These are phyloP conservation scores for Irpex sp. DNA, from an alignment of 1,284 basidiomycete species.

Conservation along the genomic window DNA sequence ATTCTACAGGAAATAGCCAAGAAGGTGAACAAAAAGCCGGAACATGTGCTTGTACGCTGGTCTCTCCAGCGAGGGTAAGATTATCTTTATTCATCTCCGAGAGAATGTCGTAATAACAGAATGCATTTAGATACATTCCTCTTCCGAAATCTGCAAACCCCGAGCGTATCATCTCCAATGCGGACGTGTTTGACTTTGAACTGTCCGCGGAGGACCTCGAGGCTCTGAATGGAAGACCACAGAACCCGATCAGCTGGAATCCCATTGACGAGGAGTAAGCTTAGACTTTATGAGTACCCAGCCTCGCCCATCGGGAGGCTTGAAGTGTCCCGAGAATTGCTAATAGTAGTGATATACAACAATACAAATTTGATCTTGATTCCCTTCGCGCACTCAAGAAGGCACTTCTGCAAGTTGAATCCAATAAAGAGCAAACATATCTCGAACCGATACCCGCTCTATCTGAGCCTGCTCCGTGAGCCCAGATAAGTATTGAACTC, in stretches of 20 bases:
- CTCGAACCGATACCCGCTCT: too few relatives aligned
- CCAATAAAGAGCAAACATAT: too few relatives aligned
- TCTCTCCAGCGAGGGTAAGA: neutral
- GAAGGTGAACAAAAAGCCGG: neutral
- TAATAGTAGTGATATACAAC: too few relatives aligned
- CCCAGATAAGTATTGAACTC: too few relatives aligned
- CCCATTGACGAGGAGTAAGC: neutral
- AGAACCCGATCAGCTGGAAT: neutral
- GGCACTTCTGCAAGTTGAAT: too few relatives aligned
- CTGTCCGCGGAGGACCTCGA: neutral
- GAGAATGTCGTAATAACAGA: neutral
- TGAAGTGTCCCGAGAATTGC: too few relatives aligned
- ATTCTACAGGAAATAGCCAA: neutral
- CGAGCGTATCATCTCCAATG: neutral
- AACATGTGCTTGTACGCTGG: neutral
- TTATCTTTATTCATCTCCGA: neutral
- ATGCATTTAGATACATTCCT: neutral
- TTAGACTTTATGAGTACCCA: too few relatives aligned
- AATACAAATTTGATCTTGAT: too few relatives aligned
- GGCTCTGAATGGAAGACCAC: neutral
- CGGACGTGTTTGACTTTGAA: neutral
- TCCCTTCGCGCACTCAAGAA: too few relatives aligned
- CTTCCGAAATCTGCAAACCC: neutral
- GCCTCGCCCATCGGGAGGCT: too few relatives aligned
- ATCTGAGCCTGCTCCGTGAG: too few relatives aligned